Evolutionary conservation across 805 yeast genomes (phyloP), one percentile per base, ranked within the genome.

Genomic region (Metschnikowia aberdeeniae): DNA sequence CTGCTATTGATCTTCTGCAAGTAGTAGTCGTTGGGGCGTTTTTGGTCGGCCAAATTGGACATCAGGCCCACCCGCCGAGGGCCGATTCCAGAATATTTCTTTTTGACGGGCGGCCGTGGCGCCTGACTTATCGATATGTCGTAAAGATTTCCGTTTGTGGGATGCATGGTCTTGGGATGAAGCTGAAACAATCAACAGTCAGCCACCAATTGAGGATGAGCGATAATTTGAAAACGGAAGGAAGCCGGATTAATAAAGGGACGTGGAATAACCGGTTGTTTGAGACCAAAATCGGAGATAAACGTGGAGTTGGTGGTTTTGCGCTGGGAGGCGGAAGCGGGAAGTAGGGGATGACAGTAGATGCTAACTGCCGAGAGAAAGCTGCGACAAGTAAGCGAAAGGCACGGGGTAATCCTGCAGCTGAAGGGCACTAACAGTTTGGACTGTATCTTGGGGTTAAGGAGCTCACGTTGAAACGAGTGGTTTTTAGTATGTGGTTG

Each of bases 1-100:
- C 60, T 58, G 42, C 51, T 55, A 36, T 58, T 58, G 36, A 68
- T 46, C 44, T 63, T 65, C 44, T 60, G 62, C 32, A 68, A 59
- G 46, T 60, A 70, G 54, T 67, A 68, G 45, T 70, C 75, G 27
- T 73, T 67, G 4, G 76, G 76, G 24, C 76, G 52, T 48, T 66
- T 68, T 14, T 43, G 36, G 9, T 58, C 62, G 32, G 43, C 51
- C 17, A 55, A 47, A 5, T 54, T 53, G 28, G 60, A 45, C 44
- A 54, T 30, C 44, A 66, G 65, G 32, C 61, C 63, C 11, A 61
- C 65, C 31, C 67, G 55, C 32, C 60, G 58, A 3, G 66, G 62
- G 4, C 53, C 26, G 48, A 47, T 14, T 14, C 34, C 34, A 12
- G 42, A 3, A 38, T 46, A 54, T 14, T 51, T 52, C 44, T 58